Base-by-base conservation (phyloP, 352 stramenopile genomes). In the Halophytophthora polymorphica region DNA sequence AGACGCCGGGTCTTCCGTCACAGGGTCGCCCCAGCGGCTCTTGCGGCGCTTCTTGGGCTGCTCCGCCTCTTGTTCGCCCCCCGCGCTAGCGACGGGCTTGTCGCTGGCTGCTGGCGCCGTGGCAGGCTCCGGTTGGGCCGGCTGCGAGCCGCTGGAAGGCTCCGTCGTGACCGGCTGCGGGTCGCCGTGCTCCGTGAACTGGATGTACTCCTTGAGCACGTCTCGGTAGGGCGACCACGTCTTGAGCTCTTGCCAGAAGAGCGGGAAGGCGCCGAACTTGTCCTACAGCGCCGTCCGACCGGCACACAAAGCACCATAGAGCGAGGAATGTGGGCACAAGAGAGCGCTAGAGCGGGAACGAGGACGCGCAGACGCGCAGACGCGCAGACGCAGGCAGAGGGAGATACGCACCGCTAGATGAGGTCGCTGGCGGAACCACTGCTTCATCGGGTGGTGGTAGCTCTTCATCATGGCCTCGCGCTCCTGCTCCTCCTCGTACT, bases 191-290 rank as follows among this genome's bases (percentile, higher is more conserved):
- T 91, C 75, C 22, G 70, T 93, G 45, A 85, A 81, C 45, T 76
- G 82, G 48, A 98, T 73, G 62, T 93, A 98, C 51, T 81, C 65
- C 58, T 96, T 94, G 10, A 96, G 70, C 33, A 97, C 83, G 46
- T 97, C 86, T 23, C 93, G 95, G 67, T 97, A 98, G 50, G 88
- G 89, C 34, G 66, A 59, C 95, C 95, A 98, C 39, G 79, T 91
- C 58, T 97, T 86, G 21, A 98, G 74, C 65, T 98, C 94, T 67
- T 97, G 92, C 93, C 93, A 98, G 56, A 98, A 96, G 15, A 90
- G 58, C 33, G 93, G 95, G 71, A 96, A 98, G 14, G 64, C 63
- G n/a, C 93, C 95, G 58, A 98, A 90, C 39, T 85, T 91, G 4
- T 73, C 55, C 53, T 88, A 37, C 46, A n/a, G 33, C 11, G 45